These are phyloP conservation scores for Cercophora samala DNA, from an alignment of 495 filamentous ascomycete species.

Conservation along the genomic window DNA sequence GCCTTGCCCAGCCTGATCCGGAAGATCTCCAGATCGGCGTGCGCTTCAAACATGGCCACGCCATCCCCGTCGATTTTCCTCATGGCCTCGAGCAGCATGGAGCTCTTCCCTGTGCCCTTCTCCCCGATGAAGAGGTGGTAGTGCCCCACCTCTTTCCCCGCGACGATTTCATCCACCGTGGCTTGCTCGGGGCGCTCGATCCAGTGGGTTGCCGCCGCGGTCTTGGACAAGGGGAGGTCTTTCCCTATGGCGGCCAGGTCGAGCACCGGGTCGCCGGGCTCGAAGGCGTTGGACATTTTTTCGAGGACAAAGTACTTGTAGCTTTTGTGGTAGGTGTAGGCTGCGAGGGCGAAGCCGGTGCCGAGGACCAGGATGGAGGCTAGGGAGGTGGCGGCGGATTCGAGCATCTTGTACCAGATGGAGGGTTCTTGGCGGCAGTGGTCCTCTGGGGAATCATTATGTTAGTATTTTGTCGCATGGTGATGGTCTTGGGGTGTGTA, in stretches of 20 bases:
- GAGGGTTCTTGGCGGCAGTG: constrained; percentile 24
- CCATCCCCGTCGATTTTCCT: constrained; percentile 81
- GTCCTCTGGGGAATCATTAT: neutral
- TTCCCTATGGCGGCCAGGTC: constrained; percentile 76
- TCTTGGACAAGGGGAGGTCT: constrained; percentile 46
- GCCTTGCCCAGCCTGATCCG: constrained; percentile 87
- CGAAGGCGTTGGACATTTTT: constrained; percentile 93
- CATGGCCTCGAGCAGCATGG: constrained; percentile 94
- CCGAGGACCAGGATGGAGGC: constrained; percentile 83
- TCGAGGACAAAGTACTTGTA: constrained; percentile 86
- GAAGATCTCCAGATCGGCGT: constrained; percentile 93
- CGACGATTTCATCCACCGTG: constrained; percentile 73
- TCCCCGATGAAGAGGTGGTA: constrained; percentile 95
- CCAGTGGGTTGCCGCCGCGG: constrained; percentile 69
- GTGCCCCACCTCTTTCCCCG: constrained; percentile 65
- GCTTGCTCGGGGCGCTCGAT: constrained; percentile 74
- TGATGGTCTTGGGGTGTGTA: too few relatives aligned
- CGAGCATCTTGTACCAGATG: constrained; percentile 69
- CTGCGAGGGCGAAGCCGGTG: constrained; percentile 64
- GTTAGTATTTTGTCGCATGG: too few relatives aligned
- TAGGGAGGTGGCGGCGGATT: constrained; percentile 79
- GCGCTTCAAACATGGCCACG: constrained; percentile 90
- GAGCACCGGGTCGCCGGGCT: constrained; percentile 85
- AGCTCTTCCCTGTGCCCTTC: constrained; percentile 93
- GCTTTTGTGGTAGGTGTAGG: constrained; percentile 78